phyloP scores from a whole-genome alignment of 2,329 filamentous ascomycete genomes.

The Aspergillus carbonarius region DNA sequence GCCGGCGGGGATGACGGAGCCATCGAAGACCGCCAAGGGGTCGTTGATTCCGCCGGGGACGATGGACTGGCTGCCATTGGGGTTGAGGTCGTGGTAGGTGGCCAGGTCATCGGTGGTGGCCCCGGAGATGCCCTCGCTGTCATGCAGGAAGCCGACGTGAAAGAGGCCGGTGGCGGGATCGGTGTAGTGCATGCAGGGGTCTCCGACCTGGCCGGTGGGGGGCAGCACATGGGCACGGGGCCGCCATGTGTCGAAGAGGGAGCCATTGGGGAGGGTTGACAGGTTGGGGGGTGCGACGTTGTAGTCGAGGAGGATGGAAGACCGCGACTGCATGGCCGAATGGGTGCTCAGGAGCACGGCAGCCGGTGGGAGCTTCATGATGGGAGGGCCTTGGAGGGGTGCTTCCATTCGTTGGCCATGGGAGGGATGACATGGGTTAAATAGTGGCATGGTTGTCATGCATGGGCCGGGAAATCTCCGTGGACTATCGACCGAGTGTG shows the following conservation, averaged over 20 bases:
- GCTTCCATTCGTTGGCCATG: neutral
- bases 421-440: neutral
- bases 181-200: constrained; percentile 20
- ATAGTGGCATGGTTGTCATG: neutral
- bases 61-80: constrained; percentile 12
- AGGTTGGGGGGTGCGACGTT: constrained; percentile 16
- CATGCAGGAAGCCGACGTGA: constrained; percentile 21
- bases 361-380: neutral
- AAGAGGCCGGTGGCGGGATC: constrained; percentile 20
- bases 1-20: constrained; percentile 18
- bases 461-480: neutral
- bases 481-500: no score
- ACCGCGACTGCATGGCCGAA: neutral
- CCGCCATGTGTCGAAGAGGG: constrained; percentile 21
- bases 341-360: neutral
- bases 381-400: neutral
- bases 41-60: constrained; percentile 19
- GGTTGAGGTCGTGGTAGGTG: constrained; percentile 17
- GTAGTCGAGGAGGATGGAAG: neutral
- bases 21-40: constrained; percentile 20
- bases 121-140: constrained; percentile 15
- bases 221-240: constrained; percentile 19
- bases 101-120: constrained; percentile 18
- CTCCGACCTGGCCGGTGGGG: constrained; percentile 18
- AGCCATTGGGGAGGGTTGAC: constrained; percentile 13